Base-by-base conservation (phyloP, 23 red algal genomes). In the Gracilaria gracilis region DNA sequence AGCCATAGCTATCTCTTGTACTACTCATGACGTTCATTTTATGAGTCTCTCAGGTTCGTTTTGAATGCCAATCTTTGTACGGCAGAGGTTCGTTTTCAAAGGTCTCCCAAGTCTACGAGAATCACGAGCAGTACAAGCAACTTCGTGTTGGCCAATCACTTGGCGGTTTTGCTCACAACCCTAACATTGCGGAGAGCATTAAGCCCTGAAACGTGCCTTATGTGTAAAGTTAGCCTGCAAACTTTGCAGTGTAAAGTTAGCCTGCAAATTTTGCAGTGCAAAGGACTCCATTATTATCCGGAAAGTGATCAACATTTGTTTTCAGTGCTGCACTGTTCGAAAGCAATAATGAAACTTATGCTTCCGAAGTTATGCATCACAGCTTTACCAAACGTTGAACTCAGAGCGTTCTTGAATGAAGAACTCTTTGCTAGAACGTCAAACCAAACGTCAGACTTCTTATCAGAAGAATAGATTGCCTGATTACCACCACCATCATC, bases 131-230 rank as follows among this genome's bases (percentile, higher is more conserved):
- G 72, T 77, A 31, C 38, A 51, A 51, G 4, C n/a, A 51, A 1
- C 40, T 51, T 77, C 39, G 20, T 50, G 4, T 77, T 77, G 42
- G 34, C 72, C 72, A 77, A 77, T 77, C 72, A 77, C 50, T 50
- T 48, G 42, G 1, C 13, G n/a, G 72, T 1, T 13, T 77, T 77
- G 3, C 12, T 46, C 72, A 77, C 40, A 77, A 77, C 72, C 72
- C 72, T 77, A 77, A 50, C 23, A 77, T 46, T 46, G 69, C 69
- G n/a, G 4, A 77, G 46, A 77, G 17, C 4, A 77, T 77, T 77
- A 77, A 77, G 72, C 46, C 12, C 9, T 50, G 72, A 19, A 36
- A 37, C 59, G 59, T 28, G 59, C 6, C 59, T 31, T 31, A 12
- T 62, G 13, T 31, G 59, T 25, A n/a, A n/a, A n/a, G 42, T 46